phyloP scores from a whole-genome alignment of 2,329 filamentous ascomycete species.

The Zymoseptoria passerinii region DNA sequence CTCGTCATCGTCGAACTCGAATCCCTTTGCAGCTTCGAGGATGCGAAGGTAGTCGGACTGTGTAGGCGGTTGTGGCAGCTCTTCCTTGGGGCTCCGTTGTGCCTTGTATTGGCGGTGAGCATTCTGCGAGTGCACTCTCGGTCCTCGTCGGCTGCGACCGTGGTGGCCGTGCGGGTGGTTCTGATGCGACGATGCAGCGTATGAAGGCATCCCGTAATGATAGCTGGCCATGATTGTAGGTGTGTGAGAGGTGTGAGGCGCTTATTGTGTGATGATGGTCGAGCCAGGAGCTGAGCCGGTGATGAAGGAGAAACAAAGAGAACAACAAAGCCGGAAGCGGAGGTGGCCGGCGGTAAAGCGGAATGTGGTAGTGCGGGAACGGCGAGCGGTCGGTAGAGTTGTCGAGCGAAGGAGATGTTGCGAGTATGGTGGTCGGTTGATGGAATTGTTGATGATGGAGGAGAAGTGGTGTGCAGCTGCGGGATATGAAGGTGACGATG shows the following conservation, averaged over 20 bases:
- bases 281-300: background rate
- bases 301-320: background rate
- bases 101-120: slow-evolving; percentile 71
- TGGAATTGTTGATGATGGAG: background rate
- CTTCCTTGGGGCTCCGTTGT: slow-evolving; percentile 80
- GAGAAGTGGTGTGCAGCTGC: background rate
- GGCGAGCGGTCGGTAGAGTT: background rate
- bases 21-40: slow-evolving; percentile 86
- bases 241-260: slow-evolving; percentile 3
- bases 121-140: slow-evolving; percentile 74
- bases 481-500: background rate
- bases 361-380: background rate
- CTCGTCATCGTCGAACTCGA: slow-evolving; percentile 91
- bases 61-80: slow-evolving; percentile 68
- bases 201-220: slow-evolving; percentile 41
- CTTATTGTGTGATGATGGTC: background rate
- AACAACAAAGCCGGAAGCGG: background rate
- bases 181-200: slow-evolving; percentile 45
- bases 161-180: slow-evolving; percentile 65
- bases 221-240: slow-evolving; percentile 40
- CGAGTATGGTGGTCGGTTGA: background rate
- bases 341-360: background rate
- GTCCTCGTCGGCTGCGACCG: slow-evolving; percentile 75
- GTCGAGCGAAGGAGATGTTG: background rate
- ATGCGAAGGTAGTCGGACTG: slow-evolving; percentile 73